These are phyloP conservation scores for Neoconidiobolus thromboides DNA, from an alignment of 371 early-diverging fungal species.

Conservation along the genomic window DNA sequence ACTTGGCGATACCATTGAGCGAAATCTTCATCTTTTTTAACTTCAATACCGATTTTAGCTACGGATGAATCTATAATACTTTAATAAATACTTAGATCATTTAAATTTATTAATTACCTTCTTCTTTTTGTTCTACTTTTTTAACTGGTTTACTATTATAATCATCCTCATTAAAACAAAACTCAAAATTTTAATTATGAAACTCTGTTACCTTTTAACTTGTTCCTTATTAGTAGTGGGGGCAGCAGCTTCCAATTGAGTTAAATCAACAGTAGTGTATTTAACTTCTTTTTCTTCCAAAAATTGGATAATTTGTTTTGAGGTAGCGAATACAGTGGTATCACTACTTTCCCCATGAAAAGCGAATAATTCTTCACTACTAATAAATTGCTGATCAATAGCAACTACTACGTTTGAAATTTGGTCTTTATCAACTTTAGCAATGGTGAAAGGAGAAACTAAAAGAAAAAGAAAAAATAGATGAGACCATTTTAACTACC, in stretches of 20 bases:
- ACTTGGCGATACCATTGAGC: slow-evolving; percentile 90
- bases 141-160: not conserved
- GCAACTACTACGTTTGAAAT: slow-evolving; percentile 27
- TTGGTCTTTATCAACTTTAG: slow-evolving; percentile 24
- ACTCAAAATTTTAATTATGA: not conserved
- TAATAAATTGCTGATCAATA: slow-evolving; percentile 28
- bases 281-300: slow-evolving; percentile 19
- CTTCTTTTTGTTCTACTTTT: not conserved
- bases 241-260: slow-evolving; percentile 20
- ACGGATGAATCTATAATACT: not conserved
- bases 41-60: slow-evolving; percentile 73
- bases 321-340: slow-evolving; percentile 31
- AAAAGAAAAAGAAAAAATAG: not conserved
- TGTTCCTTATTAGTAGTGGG: slow-evolving; percentile 10
- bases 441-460: slow-evolving; percentile 41
- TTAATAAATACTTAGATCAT: not conserved
- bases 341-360: slow-evolving; percentile 36
- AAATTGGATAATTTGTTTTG: slow-evolving; percentile 23
- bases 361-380: slow-evolving; percentile 18
- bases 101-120: not conserved
- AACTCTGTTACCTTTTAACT: not conserved
- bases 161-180: not conserved
- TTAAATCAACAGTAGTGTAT: slow-evolving; percentile 21
- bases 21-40: slow-evolving; percentile 86
- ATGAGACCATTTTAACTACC: not conserved